Evolutionary conservation across 768 basidiomycete species (phyloP).

Genomic region (Leccinum boreale): DNA sequence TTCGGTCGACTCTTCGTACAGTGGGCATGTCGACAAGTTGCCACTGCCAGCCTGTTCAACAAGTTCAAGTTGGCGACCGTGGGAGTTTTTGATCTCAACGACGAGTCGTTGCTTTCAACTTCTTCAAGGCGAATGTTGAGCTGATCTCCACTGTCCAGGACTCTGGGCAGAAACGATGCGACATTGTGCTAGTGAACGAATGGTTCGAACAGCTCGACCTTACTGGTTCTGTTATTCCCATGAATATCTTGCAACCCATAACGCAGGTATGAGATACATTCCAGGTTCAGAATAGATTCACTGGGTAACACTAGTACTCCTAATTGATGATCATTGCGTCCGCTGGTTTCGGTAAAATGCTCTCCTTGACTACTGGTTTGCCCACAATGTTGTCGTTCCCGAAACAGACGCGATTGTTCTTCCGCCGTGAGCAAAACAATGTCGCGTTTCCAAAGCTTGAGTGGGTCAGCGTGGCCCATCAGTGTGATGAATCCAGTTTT

Average conservation of each 20-base stretch:
- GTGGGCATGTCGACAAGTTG: too few relatives aligned
- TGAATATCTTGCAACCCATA: slow-evolving; percentile 13
- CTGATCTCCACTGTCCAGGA: slow-evolving; percentile 37
- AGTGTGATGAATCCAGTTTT: slow-evolving; percentile 42
- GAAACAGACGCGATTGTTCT: slow-evolving; percentile 37
- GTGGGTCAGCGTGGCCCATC: slow-evolving; percentile 34
- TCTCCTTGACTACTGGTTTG: slow-evolving; percentile 30
- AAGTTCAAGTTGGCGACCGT: too few relatives aligned
- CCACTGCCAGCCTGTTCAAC: too few relatives aligned
- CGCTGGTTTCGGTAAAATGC: slow-evolving; percentile 41
- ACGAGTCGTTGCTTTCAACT: too few relatives aligned
- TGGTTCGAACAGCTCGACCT: slow-evolving; percentile 41
- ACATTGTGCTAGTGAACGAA: slow-evolving; percentile 29
- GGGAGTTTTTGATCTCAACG: too few relatives aligned
- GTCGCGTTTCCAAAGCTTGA: slow-evolving; percentile 46
- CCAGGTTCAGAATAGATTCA: slow-evolving; percentile 6
- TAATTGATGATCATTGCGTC: slow-evolving; percentile 32
- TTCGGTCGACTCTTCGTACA: too few relatives aligned
- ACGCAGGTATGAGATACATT: slow-evolving; percentile 8
- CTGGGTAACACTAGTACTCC: slow-evolving; percentile 27
- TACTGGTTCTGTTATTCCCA: slow-evolving; percentile 18
- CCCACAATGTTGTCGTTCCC: slow-evolving; percentile 16
- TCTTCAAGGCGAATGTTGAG: slow-evolving; percentile 39
- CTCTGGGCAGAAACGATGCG: slow-evolving; percentile 37
- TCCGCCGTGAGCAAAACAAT: slow-evolving; percentile 40